These are phyloP conservation scores for Dactylellina parvicollis DNA, from an alignment of 2,329 filamentous ascomycete genomes.

Conservation along the genomic window DNA sequence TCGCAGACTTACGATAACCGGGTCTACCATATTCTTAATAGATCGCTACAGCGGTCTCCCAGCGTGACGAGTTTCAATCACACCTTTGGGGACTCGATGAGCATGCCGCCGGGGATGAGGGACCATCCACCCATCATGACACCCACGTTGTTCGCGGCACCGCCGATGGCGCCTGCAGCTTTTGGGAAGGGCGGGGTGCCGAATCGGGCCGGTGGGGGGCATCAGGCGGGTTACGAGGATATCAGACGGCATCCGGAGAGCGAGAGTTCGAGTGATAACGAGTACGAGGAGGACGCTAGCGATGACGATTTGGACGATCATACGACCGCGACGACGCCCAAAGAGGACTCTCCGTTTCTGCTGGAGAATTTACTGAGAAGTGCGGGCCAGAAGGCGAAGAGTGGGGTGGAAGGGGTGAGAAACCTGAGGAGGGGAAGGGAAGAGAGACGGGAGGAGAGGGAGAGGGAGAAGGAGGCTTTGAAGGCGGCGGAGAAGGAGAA, in stretches of 20 bases:
- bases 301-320: conserved; percentile 51
- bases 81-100: conserved; percentile 57
- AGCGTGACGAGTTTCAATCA: conserved; percentile 58
- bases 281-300: conserved; percentile 48
- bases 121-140: conserved; percentile 57
- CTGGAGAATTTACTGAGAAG: conserved; percentile 48
- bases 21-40: conserved; percentile 58
- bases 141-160: conserved; percentile 58
- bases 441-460: conserved; percentile 65
- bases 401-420: conserved; percentile 43
- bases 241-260: conserved; percentile 27
- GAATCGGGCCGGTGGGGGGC: conserved; percentile 14
- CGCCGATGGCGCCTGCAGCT: conserved; percentile 52
- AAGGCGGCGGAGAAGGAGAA: conserved; percentile 73
- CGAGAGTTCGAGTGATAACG: conserved; percentile 52
- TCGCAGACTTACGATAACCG: conserved; percentile 58
- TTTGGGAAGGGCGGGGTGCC: conserved; percentile 46
- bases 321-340: conserved; percentile 38
- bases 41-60: conserved; percentile 58
- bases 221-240: conserved; percentile 18
- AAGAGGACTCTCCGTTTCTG: conserved; percentile 51
- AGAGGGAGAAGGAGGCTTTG: conserved; percentile 73
- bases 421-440: conserved; percentile 70
- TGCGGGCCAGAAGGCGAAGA: conserved; percentile 53
- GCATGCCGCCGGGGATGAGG: conserved; percentile 52